Evolutionary conservation across 805 yeast genomes (phyloP), one percentile per base, ranked within the genome.

Genomic region (Brettanomyces custersianus): DNA sequence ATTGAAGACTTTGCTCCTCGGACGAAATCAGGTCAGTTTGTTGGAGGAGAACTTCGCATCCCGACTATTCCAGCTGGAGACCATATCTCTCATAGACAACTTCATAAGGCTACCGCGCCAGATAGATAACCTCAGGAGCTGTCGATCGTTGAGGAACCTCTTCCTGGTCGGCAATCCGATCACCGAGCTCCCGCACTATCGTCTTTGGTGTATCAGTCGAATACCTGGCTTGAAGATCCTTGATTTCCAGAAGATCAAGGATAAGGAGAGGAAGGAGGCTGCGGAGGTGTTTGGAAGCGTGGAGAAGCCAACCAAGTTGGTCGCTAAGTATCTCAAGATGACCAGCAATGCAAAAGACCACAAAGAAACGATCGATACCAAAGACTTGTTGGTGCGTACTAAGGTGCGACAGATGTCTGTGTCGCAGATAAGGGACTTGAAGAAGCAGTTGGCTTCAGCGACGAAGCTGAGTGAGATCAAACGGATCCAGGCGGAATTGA

Each of bases 381-480:
- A 26, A 16, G 34, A 33, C n/a, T 21, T 25, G 10, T 13, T 24
- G 3, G 63, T 66, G 13, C 51, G 58, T 11, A 29, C 20, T 29
- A 29, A 18, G 12, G 7, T 12, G 12, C 24, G 20, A 19, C 73
- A 66, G 40, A 62, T 84, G 46, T 63, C 77, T 2, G 70, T 64
- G 0, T 74, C 68, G 24, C 86, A 79, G 26, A 69, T 65, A 38
- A 54, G 56, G 11, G 57, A 59, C 31, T 56, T 88, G 33, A 65
- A 77, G 42, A 51, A 62, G 29, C 68, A 74, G 42, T 61, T 88
- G 38, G 65, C 67, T 35, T 62, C 59, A 22, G 94, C 96, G 1
- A 67, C 75, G 4, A 74, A 77, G 35, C 52, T 88, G 39, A 82
- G 71, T 5, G 96, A 88, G 43, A 82, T 87, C 5, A 82, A 78